Percentiles rank a stretch among this genome's conserved stretches.
Conservation (phyloP, 495 filamentous ascomycete species). For the Schizothecium vesticola region DNA sequence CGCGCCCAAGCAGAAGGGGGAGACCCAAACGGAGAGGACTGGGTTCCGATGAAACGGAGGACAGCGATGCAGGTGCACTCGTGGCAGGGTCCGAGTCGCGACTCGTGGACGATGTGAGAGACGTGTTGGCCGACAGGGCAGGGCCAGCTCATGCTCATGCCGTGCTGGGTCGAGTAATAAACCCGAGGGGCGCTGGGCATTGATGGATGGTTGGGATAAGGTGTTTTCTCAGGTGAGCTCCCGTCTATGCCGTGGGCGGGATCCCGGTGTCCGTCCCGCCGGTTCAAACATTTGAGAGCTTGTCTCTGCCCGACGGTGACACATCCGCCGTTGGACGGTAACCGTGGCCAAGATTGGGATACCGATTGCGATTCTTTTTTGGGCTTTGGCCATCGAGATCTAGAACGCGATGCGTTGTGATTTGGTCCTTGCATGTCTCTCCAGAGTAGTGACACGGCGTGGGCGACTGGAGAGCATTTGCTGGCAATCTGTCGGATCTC, state of each 20-base stretch:
- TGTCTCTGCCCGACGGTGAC: background rate
- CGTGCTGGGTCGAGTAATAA: background rate
- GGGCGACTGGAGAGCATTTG: background rate
- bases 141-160: background rate
- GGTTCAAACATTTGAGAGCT: background rate
- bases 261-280: background rate
- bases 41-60: background rate
- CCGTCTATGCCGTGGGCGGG: background rate
- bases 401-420: background rate
- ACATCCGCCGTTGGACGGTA: background rate
- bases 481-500: too few relatives aligned
- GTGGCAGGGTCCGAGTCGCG: background rate
- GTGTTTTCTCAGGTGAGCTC: background rate
- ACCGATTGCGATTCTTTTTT: background rate
- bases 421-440: background rate
- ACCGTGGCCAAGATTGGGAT: background rate
- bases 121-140: background rate
- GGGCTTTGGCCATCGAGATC: constrained; percentile 1
- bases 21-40: background rate
- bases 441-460: background rate
- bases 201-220: background rate
- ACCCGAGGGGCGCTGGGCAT: background rate
- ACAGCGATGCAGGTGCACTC: too few relatives aligned
- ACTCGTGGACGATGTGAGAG: background rate
- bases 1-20: background rate